Base-by-base conservation (phyloP, 1,284 basidiomycete species). In the Xerocomus amazonicus region DNA sequence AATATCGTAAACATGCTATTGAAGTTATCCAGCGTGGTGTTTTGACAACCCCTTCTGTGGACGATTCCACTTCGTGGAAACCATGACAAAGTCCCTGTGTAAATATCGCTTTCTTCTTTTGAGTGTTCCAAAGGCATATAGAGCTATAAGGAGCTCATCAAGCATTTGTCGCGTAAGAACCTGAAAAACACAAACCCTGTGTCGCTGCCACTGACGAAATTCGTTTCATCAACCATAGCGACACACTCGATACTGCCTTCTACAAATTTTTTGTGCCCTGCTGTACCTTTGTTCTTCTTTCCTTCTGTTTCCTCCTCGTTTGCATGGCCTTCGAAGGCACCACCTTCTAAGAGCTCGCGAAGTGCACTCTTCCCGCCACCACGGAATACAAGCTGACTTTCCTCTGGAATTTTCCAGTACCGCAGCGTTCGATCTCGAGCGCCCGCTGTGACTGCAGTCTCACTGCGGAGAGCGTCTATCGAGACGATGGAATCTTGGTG, bases 331-430 rank as follows among this genome's bases (percentile, higher is more conserved):
- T 65, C 66, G 27, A 70, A 75, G 43, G 85, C 74, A 6, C 84
- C 88, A 1, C 90, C 90, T 55, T 95, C 92, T 6, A 95, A 59
- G 9, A 93, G 79, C 57, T 92, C 89, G 44, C 90, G 73, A 54
- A 90, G 74, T 34, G 81, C 79, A 68, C 86, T 93, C 57, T 80
- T 79, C 3, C 88, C 91, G 10, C 96, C 97, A 26, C 93, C 95
- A 37, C 97, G 80, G 61, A 99, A 97, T 3, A 99, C 94, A 27
- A 99, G 76, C 67, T 99, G 97, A 19, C 83, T 90, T 72, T 98
- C 95, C 54, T 99, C 96, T 36, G 88, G 84, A 46, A 99, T 88
- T 73, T 98, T 98, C 96, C 96, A 99, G 71, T 84, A 97, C 23
- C 96, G 79, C 56, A 87, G 82, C 0, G 94, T 97, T 59, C 93